Percentiles rank a stretch among this genome's conserved stretches.
Evolutionary conservation across 768 basidiomycete species (phyloP).

Genomic region (Hirschioporus abietinus): DNA sequence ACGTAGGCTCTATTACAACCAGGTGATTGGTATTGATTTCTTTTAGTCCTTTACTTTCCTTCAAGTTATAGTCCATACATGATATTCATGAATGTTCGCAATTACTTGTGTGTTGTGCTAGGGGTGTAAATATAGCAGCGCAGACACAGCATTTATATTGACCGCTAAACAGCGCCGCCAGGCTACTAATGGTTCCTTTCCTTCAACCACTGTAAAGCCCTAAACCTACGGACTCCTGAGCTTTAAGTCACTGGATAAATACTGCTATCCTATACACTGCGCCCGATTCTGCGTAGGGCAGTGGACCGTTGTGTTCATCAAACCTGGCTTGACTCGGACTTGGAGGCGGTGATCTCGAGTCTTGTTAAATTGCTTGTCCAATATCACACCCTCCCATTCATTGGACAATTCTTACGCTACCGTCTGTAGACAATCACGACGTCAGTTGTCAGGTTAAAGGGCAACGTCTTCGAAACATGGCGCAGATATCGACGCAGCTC

Average conservation of each 20-base stretch:
- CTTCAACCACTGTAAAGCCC: background rate
- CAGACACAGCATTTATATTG: background rate
- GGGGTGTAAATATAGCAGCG: background rate
- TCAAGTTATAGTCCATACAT: too few species aligned
- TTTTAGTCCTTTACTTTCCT: background rate
- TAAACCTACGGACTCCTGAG: background rate
- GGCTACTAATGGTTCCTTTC: background rate
- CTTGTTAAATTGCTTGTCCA: too few species aligned
- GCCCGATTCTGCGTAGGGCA: background rate
- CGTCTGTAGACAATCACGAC: too few species aligned
- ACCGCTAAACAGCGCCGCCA: background rate
- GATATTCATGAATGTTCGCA: too few species aligned
- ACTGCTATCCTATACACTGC: too few species aligned
- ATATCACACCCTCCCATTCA: too few species aligned
- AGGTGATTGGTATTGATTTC: background rate
- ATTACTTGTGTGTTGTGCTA: too few species aligned
- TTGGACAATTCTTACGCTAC: too few species aligned
- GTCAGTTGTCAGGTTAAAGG: background rate
- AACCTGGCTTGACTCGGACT: too few species aligned
- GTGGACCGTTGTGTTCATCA: too few species aligned
- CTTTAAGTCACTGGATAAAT: background rate
- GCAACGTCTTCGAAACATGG: slow-evolving; percentile 36
- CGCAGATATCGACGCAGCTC: slow-evolving; percentile 81
- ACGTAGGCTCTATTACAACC: background rate
- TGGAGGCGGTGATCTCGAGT: too few species aligned